Evolutionary conservation across 345 rosid species (phyloP).

Genomic region (Syzygium oleosum): DNA sequence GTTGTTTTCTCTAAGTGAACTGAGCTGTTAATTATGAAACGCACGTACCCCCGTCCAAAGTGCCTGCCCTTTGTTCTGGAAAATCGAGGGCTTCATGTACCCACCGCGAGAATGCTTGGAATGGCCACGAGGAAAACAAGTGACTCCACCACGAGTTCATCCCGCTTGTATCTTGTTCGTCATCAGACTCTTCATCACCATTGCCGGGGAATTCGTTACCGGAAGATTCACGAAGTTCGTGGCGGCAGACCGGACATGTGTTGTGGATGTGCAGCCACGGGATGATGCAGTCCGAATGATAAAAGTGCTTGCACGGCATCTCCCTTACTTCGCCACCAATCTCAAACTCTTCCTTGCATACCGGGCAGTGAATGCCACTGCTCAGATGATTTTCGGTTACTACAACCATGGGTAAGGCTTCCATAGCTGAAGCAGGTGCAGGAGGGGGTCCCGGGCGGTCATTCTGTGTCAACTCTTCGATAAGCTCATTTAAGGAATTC

Average conservation of each 20-base stretch:
- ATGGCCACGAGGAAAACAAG: constrained; percentile 18
- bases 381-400: constrained; percentile 20
- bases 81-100: constrained; percentile 3
- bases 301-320: constrained; percentile 63
- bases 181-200: constrained; percentile 2
- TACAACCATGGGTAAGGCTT: constrained; percentile 32
- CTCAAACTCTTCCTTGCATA: constrained; percentile 70
- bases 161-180: constrained; percentile 11
- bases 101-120: constrained; percentile 31
- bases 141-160: constrained; percentile 19
- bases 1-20: not conserved
- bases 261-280: constrained; percentile 70
- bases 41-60: constrained; percentile 10
- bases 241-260: constrained; percentile 74
- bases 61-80: constrained; percentile 1
- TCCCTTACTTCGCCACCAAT: constrained; percentile 41
- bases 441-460: constrained; percentile 43
- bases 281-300: constrained; percentile 56
- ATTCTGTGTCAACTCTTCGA: constrained; percentile 9
- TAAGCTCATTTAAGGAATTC: not conserved
- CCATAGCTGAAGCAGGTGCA: constrained; percentile 29
- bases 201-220: not conserved
- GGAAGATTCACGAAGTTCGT: constrained; percentile 7
- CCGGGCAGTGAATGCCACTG: constrained; percentile 41
- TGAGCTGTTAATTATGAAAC: not conserved